Conservation (phyloP, 306 rosid genomes). For the Echinosophora koreensis region DNA sequence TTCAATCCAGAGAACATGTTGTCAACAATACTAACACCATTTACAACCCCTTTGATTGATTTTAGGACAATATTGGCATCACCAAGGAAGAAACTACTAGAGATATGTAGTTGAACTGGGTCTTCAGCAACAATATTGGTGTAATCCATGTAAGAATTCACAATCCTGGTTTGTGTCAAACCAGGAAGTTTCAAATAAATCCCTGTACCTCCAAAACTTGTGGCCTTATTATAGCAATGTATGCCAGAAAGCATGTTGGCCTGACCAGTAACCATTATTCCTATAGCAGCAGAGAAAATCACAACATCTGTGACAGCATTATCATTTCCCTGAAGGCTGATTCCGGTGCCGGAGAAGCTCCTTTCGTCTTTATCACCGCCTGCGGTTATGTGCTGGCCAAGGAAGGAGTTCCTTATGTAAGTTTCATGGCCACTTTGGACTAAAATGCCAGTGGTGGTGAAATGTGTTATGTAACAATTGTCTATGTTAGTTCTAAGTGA, state of each 20-base stretch:
- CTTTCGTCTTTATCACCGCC: slow-evolving; percentile 69
- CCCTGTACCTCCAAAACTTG: slow-evolving; percentile 84
- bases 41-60: slow-evolving; percentile 72
- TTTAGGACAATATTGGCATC: slow-evolving; percentile 74
- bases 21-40: slow-evolving; percentile 78
- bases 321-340: slow-evolving; percentile 79
- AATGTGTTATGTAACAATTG: slow-evolving; percentile 87
- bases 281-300: slow-evolving; percentile 80
- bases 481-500: slow-evolving; percentile 79
- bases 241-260: slow-evolving; percentile 78
- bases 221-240: slow-evolving; percentile 91
- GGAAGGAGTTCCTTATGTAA: slow-evolving; percentile 71
- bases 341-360: slow-evolving; percentile 80
- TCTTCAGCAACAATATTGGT: slow-evolving; percentile 90
- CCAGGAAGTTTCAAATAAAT: slow-evolving; percentile 74
- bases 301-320: slow-evolving; percentile 88
- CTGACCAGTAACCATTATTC: slow-evolving; percentile 72
- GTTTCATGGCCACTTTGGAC: slow-evolving; percentile 85
- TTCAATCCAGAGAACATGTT: slow-evolving; percentile 81
- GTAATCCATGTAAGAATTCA: slow-evolving; percentile 86
- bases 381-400: slow-evolving; percentile 90
- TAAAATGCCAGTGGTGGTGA: slow-evolving; percentile 76
- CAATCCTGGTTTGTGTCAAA: slow-evolving; percentile 79
- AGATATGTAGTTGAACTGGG: slow-evolving; percentile 78
- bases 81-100: slow-evolving; percentile 85